Percentiles rank a stretch among this genome's conserved stretches.
Conservation (phyloP, 768 basidiomycete species). For the Boletus patriciae region DNA sequence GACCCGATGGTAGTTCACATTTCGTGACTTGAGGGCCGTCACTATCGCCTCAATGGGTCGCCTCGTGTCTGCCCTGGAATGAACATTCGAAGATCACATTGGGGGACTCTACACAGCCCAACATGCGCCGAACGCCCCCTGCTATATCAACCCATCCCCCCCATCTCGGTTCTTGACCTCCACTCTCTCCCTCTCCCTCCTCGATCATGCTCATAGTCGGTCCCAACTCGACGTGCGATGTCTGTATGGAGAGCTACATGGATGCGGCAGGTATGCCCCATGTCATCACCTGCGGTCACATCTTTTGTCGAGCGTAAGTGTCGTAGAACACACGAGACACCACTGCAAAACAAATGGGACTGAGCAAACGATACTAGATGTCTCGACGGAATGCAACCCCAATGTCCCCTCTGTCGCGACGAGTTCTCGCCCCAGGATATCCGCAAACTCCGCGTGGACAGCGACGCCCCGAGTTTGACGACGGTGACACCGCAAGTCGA, state of each 20-base stretch:
- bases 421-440: neutral
- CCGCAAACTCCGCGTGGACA: constrained; percentile 4
- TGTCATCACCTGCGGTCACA: constrained; percentile 12
- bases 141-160: neutral
- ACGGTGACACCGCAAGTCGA: neutral
- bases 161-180: neutral
- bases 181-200: neutral
- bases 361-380: constrained; percentile 3
- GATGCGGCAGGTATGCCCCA: neutral
- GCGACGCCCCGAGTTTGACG: neutral
- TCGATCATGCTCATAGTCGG: constrained; percentile 11
- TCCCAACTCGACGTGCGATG: constrained; percentile 13
- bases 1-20: too few relatives aligned
- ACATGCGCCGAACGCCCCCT: neutral
- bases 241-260: constrained; percentile 12
- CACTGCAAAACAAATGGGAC: neutral
- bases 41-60: neutral
- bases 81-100: neutral
- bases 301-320: constrained; percentile 16
- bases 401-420: constrained; percentile 14
- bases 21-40: too few relatives aligned
- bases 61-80: neutral
- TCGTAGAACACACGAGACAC: neutral
- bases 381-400: constrained; percentile 3
- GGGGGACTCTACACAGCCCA: neutral